Percentiles rank a stretch among this genome's conserved stretches.
These are phyloP conservation scores for Waitea zeae DNA, from an alignment of 1,284 basidiomycete genomes.

Conservation along the genomic window DNA sequence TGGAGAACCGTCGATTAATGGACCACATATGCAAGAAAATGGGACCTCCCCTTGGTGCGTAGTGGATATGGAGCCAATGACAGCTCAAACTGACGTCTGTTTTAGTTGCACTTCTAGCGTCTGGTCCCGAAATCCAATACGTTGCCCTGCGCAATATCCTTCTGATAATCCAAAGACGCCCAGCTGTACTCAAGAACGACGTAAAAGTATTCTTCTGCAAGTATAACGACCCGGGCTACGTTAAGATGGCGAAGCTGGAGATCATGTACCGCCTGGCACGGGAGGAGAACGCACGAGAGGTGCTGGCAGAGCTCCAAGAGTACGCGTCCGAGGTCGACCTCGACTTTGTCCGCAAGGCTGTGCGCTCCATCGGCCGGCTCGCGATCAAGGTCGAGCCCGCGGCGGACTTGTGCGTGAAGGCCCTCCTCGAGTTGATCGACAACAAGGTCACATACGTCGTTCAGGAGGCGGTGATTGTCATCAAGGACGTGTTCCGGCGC, in stretches of 20 bases:
- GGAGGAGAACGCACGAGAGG: slow-evolving; percentile 81
- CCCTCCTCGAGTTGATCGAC: slow-evolving; percentile 77
- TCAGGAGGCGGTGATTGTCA: slow-evolving; percentile 94
- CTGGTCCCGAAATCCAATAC: slow-evolving; percentile 97
- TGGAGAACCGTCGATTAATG: slow-evolving; percentile 77
- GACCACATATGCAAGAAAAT: slow-evolving; percentile 92
- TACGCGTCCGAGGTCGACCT: slow-evolving; percentile 94
- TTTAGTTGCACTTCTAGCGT: slow-evolving; percentile 82
- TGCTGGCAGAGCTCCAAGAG: slow-evolving; percentile 91
- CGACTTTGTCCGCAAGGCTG: slow-evolving; percentile 95
- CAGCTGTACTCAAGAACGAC: slow-evolving; percentile 86
- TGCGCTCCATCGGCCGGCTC: slow-evolving; percentile 88
- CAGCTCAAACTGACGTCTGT: slow-evolving; percentile 1
- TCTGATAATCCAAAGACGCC: slow-evolving; percentile 89
- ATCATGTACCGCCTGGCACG: slow-evolving; percentile 95
- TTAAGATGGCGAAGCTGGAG: slow-evolving; percentile 96
- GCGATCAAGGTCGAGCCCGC: slow-evolving; percentile 93
- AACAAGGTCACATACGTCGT: slow-evolving; percentile 95
- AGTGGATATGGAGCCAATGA: no score
- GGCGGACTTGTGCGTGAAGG: slow-evolving; percentile 81
- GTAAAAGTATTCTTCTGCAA: slow-evolving; percentile 99
- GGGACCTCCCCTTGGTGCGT: slow-evolving; percentile 82
- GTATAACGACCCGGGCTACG: slow-evolving; percentile 98
- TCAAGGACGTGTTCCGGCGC: slow-evolving; percentile 94
- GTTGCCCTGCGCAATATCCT: slow-evolving; percentile 94